Base-by-base conservation (phyloP, 176 grass and related monocot species). In the Miscanthus lutarioriparius region DNA sequence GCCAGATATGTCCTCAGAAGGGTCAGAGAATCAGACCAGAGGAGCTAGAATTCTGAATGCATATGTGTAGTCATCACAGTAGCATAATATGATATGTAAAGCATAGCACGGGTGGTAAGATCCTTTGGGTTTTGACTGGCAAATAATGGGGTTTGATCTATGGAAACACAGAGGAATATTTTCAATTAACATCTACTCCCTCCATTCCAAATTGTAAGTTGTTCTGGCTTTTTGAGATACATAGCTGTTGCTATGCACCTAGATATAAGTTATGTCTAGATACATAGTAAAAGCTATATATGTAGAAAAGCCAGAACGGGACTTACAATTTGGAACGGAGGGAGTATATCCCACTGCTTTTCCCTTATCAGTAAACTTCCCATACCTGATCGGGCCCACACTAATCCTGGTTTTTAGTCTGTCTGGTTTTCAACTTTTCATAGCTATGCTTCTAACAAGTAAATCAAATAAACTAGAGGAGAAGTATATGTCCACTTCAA, bases 11-110 rank as follows among this genome's bases (percentile, higher is more conserved):
- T 56, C 39, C 8, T 10, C 45, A 23, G 32, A 40, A 48, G 58
- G 10, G 44, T 67, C 56, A 80, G 65, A 80, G 51, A 28, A 40
- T 67, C 25, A 80, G 54, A 61, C 64, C 28, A 40, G 7, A 63
- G 26, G 70, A 20, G 63, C 22, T 72, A 74, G 58, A 81, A 85
- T 64, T 77, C 65, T 82, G 63, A 48, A 68, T 23, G 39, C n/a
- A 69, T 36, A 20, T 80, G 63, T 16, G 45, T 48, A 7, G 32
- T 25, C 17, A 69, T 10, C 33, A 33, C 20, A 37, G 8, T 51
- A 54, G 27, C 22, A 81, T 68, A 37, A 67, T 26, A 51, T 51
- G 62, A 37, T 19, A 37, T 37, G 77, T 33, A 11, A n/a, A 53
- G 64, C 41, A 37, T 79, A 39, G 15, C 13, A 41, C 6, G 1